Base-by-base conservation (phyloP, 129 eudicot species). In the Mikania micrantha region DNA sequence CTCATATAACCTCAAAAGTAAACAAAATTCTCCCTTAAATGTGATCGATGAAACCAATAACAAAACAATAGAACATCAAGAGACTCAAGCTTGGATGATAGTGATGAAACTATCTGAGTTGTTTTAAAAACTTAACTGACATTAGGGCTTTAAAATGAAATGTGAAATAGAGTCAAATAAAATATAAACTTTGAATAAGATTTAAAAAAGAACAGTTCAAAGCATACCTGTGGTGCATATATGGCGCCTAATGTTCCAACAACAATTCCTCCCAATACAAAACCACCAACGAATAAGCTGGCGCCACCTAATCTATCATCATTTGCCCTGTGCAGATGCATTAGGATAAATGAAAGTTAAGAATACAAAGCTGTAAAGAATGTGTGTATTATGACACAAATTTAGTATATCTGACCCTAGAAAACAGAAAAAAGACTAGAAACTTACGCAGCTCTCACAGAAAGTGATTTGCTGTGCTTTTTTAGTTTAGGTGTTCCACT, bases 161-260 rank as follows among this genome's bases (percentile, higher is more conserved):
- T 22, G 60, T 52, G 32, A 52, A 52, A 10, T 9, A 6, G 4
- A 41, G 12, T 28, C 20, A 16, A 17, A 28, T 56, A 11, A 58
- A 24, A 10, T 1, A 59, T 11, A 29, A 42, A 59, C 11, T 29
- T 58, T 58, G 0, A 13, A 9, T 4, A 59, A 47, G 16, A 4
- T 48, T 15, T 15, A 13, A 20, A 34, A 25, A 47, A 47, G 59
- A 72, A 45, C 13, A 27, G 27, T 32, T 52, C 19, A 53, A n/a
- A 42, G 40, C 16, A 74, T 77, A 90, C 97, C 95, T 90, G 87
- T 16, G 97, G 97, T 67, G 97, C 97, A 60, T 78, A 90, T 59
- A 87, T 76, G 45, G 82, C 81, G 2, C 95, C 95, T 69, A 90
- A 85, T 58, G 97, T 47, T 40, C 95, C 97, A 78, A 90, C 92